Percentiles rank a stretch among this genome's conserved stretches.
Conservation (phyloP, 371 early-diverging fungal species). For the Apophysomyces elegans region DNA sequence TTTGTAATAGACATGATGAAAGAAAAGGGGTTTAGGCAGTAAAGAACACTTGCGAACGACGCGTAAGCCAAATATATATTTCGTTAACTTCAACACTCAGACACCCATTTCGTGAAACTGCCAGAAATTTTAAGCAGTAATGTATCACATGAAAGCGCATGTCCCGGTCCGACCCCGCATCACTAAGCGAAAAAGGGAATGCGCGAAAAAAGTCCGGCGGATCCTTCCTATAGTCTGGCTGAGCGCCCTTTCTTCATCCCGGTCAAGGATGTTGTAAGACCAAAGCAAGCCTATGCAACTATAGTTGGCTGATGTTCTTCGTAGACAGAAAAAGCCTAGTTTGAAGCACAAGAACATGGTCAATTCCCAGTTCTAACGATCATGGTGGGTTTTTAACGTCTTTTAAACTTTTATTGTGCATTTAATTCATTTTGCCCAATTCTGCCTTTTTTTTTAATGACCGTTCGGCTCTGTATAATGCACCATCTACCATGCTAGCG, state of each 20-base stretch:
- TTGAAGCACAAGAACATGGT: too few relatives aligned
- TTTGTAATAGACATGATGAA: constrained; percentile 64
- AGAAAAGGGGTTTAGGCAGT: constrained; percentile 12
- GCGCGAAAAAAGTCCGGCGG: constrained; percentile 1
- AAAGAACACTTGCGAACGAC: constrained; percentile 15
- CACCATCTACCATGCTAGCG: constrained; percentile 87
- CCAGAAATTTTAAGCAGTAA: not conserved
- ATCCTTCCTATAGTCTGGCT: not conserved
- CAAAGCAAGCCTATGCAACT: too few relatives aligned
- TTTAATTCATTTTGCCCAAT: constrained; percentile 66
- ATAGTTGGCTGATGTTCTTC: not conserved
- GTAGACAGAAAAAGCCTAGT: not conserved
- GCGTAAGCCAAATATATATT: not conserved
- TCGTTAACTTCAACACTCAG: not conserved
- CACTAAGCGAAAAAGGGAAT: not conserved
- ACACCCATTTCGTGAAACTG: not conserved
- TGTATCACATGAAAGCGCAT: constrained; percentile 8
- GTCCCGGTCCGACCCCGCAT: constrained; percentile 10
- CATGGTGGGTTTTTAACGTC: too few relatives aligned
- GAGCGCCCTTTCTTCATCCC: not conserved
- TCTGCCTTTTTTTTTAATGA: constrained; percentile 73
- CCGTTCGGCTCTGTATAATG: constrained; percentile 84
- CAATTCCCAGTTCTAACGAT: too few relatives aligned
- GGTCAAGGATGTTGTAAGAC: too few relatives aligned
- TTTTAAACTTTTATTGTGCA: not conserved